Evolutionary conservation across 176 grass and related monocot genomes (phyloP).

Genomic region (Neostapfia colusana): DNA sequence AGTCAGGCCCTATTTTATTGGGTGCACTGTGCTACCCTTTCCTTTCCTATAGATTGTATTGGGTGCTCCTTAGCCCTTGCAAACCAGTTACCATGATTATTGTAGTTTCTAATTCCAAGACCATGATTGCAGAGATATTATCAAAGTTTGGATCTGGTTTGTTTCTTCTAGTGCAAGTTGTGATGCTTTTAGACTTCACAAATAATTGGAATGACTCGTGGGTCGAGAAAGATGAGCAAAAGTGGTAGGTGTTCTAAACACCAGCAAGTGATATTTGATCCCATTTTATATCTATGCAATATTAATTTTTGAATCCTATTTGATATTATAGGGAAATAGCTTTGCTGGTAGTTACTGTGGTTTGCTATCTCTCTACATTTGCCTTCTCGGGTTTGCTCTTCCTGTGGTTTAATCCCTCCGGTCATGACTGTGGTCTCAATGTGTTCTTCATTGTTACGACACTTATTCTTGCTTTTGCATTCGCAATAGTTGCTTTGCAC

Average conservation of each 20-base stretch:
- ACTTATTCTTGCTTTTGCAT: conserved; percentile 90
- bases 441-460: conserved; percentile 92
- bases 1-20: too few relatives aligned
- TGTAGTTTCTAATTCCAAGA: conserved; percentile 21
- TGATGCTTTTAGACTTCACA: conserved; percentile 87
- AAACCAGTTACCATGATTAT: not conserved
- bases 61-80: not conserved
- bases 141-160: conserved; percentile 98
- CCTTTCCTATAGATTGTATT: not conserved
- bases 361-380: conserved; percentile 82
- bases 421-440: conserved; percentile 89
- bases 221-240: conserved; percentile 97
- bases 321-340: conserved; percentile 77
- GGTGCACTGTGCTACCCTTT: not conserved
- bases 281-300: not conserved
- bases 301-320: conserved; percentile 38
- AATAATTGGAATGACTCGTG: conserved; percentile 96
- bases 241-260: conserved; percentile 53
- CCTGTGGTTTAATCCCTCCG: conserved; percentile 93
- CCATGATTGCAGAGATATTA: conserved; percentile 66
- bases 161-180: conserved; percentile 93
- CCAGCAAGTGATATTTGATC: conserved; percentile 26
- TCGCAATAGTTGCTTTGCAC: conserved; percentile 80
- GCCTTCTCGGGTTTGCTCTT: conserved; percentile 82
- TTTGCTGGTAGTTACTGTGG: conserved; percentile 64